Base-by-base conservation (phyloP, 768 basidiomycete species). In the Amanita rimosa region DNA sequence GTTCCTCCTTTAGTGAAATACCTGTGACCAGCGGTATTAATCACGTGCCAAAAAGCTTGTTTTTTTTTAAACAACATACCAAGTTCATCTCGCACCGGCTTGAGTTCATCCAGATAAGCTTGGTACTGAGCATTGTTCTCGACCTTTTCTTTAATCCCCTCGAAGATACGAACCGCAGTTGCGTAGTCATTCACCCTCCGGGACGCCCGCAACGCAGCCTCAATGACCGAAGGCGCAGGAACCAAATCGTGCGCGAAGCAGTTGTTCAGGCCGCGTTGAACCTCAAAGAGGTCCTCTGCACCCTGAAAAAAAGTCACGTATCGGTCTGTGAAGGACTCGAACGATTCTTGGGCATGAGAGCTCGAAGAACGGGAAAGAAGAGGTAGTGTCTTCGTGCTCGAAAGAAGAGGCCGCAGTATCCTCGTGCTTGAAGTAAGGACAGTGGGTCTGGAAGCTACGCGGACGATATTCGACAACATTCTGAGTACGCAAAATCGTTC, bases 181-280 rank as follows among this genome's bases (percentile, higher is more conserved):
- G 95, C 84, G 66, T 88, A 98, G 76, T 97, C 94, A 68, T 99
- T 85, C 53, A 96, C 91, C 55, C 93, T 80, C 55, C 96, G 75
- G 17, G 89, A 80, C 49, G 93, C 92, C 47, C 81, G 79, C 53
- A 94, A 70, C 22, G 91, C 91, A 54, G 89, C 86, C 69, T 93
- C 90, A 48, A 94, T 69, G 58, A 95, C 89, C 48, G 72, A 64
- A 22, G 89, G 78, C 1, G 88, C 78, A 4, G 92, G 92, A 11
- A 96, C 93, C 54, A 96, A 79, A 67, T 99, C 96, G 66, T 98
- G 95, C 2, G 96, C 90, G 64, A 99, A 99, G 73, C 94, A 97
- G 77, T 99, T 99, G 76, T 99, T 98, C 60, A 99, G 74, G 34
- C 96, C 96, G 44, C 96, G 89, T 70, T 99, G 95, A 55, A 99